Conservation (phyloP, 805 yeast genomes). For the Saccharomycopsis olivae region DNA sequence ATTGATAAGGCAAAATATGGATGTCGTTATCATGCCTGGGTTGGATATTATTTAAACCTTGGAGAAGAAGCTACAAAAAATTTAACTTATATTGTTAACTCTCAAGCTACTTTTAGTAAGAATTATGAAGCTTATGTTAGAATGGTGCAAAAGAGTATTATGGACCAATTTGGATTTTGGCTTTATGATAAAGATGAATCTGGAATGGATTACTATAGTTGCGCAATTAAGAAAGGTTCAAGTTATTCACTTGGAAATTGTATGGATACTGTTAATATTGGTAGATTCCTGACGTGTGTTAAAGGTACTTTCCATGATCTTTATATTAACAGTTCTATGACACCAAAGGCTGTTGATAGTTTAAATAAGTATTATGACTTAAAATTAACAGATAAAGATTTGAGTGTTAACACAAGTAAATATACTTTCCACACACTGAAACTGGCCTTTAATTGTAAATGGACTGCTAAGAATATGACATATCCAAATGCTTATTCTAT, state of each 20-base stretch:
- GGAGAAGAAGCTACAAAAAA: constrained; percentile 10
- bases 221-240: background rate
- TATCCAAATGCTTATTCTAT: constrained; percentile 8
- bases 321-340: constrained; percentile 3
- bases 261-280: background rate
- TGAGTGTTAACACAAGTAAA: background rate
- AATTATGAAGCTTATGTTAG: constrained; percentile 11
- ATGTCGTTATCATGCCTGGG: constrained; percentile 10
- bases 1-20: constrained; percentile 7
- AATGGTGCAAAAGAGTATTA: constrained; percentile 6
- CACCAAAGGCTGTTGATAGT: background rate
- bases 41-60: constrained; percentile 7
- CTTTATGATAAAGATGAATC: background rate
- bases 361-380: constrained; percentile 6
- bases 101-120: constrained; percentile 4
- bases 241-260: background rate
- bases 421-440: too few relatives aligned
- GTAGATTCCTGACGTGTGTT: background rate
- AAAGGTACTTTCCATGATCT: background rate
- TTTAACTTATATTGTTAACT: constrained; percentile 10
- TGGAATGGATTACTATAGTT: constrained; percentile 5
- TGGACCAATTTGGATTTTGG: constrained; percentile 12
- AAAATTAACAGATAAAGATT: constrained; percentile 4
- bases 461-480: constrained; percentile 7
- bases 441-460: too few relatives aligned